phyloP scores from a whole-genome alignment of 176 grass and related monocot species.

The Hordeum marinum region DNA sequence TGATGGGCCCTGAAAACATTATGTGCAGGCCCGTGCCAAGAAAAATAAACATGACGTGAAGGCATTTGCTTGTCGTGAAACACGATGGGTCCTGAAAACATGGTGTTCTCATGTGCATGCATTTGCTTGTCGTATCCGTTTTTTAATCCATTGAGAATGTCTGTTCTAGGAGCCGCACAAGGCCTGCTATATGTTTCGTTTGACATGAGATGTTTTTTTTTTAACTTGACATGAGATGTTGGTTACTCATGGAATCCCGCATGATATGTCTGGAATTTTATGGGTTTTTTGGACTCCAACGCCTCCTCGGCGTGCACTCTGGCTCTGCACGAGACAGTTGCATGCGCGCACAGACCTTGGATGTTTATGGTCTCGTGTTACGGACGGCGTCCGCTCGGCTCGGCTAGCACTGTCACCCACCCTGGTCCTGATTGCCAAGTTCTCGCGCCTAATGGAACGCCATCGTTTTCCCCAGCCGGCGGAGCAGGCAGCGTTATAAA shows the following conservation, averaged over 20 bases:
- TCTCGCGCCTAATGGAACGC: neutral
- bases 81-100: no score
- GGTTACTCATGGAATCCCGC: neutral
- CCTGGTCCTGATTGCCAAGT: neutral
- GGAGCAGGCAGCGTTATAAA: conserved; percentile 9
- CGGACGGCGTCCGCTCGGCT: neutral
- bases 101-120: neutral
- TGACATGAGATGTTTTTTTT: neutral
- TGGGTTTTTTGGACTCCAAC: neutral
- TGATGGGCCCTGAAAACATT: conserved; percentile 21
- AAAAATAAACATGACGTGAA: no score
- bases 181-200: neutral
- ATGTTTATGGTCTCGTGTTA: conserved; percentile 14
- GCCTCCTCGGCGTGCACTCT: neutral
- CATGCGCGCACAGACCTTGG: conserved; percentile 31
- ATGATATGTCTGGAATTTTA: neutral
- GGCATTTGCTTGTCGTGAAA: no score
- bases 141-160: conserved; percentile 30
- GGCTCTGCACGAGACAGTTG: neutral
- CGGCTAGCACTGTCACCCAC: neutral
- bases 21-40: neutral
- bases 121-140: conserved; percentile 14
- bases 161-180: conserved; percentile 12
- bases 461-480: conserved; percentile 27
- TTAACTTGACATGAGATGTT: neutral